Base-by-base conservation (phyloP, 352 stramenopile genomes). In the Blastocystis sp. region DNA sequence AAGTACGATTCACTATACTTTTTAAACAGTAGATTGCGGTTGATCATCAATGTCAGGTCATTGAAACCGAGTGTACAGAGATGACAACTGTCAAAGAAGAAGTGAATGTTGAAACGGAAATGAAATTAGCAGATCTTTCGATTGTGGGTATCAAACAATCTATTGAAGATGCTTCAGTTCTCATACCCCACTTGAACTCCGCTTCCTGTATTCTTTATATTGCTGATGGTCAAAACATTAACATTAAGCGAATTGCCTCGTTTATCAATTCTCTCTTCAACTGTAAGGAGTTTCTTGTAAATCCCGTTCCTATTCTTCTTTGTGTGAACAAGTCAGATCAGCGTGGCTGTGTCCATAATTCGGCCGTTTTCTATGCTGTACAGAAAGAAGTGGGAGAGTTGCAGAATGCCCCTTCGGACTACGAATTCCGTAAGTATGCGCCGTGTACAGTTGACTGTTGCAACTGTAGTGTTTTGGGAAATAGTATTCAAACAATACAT, bases 321-420 rank as follows among this genome's bases (percentile, higher is more conserved):
- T 51, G 42, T 27, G 71, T 83, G 49, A 83, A 83, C 54, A 83
- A 83, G 35, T 65, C 43, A 16, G 71, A 83, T 43, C 29, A 51
- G 6, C 39, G 43, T 32, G 29, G 51, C 9, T 63, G 46, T 37
- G 51, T 65, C 29, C 51, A 65, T 49, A 65, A 63, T 46, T 37
- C 46, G 6, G 9, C 16, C 46, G 42, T 63, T 4, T 83, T 67
- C 27, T n/a, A 83, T n/a, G 27, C 32, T 24, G 39, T 83, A 42
- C 43, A 83, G 49, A 37, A 42, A 2, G 71, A 83, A 42, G 71
- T 83, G 19, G 71, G 71, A 66, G 51, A 43, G 4, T 37, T 65
- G 27, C 65, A 35, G 51, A 49, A 27, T 16, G 63, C 29, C 1
- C 19, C 32, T 5, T 43, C 57, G 9, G 51, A 66, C 19, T 83